Conservation (phyloP, 148 eudicot genomes). For the Chenopodium suecicum region DNA sequence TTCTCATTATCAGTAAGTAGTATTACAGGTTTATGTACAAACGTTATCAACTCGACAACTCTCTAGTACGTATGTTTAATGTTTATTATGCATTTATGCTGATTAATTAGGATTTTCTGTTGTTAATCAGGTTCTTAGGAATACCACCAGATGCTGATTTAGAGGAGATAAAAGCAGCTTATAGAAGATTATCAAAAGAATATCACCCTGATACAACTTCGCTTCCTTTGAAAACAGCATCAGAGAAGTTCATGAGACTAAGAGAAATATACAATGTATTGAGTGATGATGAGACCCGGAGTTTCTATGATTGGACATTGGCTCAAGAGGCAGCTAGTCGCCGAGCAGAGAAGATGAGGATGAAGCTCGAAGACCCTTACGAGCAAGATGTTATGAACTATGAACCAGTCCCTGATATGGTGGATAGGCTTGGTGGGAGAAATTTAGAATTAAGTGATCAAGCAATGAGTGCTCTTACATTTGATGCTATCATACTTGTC, state of each 20-base stretch:
- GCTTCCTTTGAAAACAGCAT: constrained; percentile 72
- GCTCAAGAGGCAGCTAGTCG: constrained; percentile 81
- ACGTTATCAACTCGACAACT: too few relatives aligned
- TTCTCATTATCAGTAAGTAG: constrained; percentile 75
- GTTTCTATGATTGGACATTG: constrained; percentile 78
- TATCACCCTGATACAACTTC: constrained; percentile 88
- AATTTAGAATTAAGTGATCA: constrained; percentile 76
- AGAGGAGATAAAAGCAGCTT: constrained; percentile 81
- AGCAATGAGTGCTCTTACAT: constrained; percentile 73
- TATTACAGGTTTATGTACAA: too few relatives aligned
- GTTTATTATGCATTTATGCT: neutral
- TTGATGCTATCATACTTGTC: constrained; percentile 54
- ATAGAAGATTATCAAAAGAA: constrained; percentile 70
- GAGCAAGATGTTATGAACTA: constrained; percentile 46
- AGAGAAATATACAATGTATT: constrained; percentile 62
- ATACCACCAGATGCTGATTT: constrained; percentile 65
- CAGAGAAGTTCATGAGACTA: constrained; percentile 82
- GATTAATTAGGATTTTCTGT: neutral
- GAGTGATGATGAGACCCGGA: constrained; percentile 59
- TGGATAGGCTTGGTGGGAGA: constrained; percentile 74
- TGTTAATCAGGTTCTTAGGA: constrained; percentile 66
- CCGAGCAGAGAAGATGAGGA: constrained; percentile 69
- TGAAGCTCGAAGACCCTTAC: constrained; percentile 70
- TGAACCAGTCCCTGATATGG: constrained; percentile 64
- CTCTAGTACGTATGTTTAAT: neutral